Evolutionary conservation across 2,329 filamentous ascomycete genomes (phyloP), one percentile per base, ranked within the genome.

Genomic region (Penicillium sp.): DNA sequence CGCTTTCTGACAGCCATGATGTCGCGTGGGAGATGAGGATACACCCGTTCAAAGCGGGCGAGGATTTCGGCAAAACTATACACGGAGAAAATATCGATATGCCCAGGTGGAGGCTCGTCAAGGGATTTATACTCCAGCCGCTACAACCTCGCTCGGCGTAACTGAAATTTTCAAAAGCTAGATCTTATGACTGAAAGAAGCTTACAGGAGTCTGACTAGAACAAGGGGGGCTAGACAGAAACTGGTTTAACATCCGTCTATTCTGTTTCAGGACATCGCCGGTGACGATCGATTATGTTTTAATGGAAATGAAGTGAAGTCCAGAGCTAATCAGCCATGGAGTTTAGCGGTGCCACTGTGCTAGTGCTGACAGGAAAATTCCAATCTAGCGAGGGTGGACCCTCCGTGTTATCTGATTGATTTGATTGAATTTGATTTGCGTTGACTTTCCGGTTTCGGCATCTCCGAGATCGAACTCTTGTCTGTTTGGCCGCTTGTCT

Each of bases 401-500:
- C 24, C 24, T 47, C 31, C 31, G 50, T 13, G 46, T 57, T 57
- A 57, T 57, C 54, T 57, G 49, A 57, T 53, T 46, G 39, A 52
- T 49, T 52, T 49, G 49, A 52, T 56, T 27, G 24, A 27, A 27
- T 27, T 27, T 51, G 29, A 51, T 51, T 27, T 54, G 5, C 27
- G 27, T 24, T 32, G 24, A 32, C 29, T 18, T 16, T 44, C 43
- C 43, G 27, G n/a, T 31, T 18, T 44, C 43, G 43, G 43, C 43
- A 9, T 11, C 16, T 21, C 38, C 38, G 38, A 40, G 7, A 40
- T 40, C 18, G 5, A 34, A 14, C 1, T 34, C 32, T 27, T 5
- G 5, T 27, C 24, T 27, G 8, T 27, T 5, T 6, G 24, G 5
- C 24, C 24, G 24, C 5, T 27, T 27, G 24, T 27, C 5, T 27